These are phyloP conservation scores for Oemleria cerasiformis DNA, from an alignment of 306 rosid genomes.

Conservation along the genomic window DNA sequence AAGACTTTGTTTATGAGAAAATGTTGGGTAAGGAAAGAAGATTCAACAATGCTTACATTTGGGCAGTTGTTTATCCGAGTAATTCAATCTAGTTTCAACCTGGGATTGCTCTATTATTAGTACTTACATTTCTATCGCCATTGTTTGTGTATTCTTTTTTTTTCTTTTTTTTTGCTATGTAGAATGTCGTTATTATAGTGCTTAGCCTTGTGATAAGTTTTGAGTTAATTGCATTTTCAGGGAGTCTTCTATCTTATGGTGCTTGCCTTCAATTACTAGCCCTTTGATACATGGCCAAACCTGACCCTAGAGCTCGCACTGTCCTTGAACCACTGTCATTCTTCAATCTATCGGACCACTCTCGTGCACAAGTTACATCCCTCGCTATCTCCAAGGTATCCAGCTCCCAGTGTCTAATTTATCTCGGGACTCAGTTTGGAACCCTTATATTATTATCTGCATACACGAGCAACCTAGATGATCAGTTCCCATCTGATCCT, in stretches of 20 bases:
- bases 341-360: constrained; percentile 53
- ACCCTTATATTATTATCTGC: constrained; percentile 55
- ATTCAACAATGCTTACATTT: not conserved
- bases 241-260: not conserved
- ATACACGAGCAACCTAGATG: constrained; percentile 22
- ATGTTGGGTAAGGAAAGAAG: too few relatives aligned
- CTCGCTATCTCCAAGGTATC: constrained; percentile 48
- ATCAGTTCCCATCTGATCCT: constrained; percentile 16
- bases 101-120: not conserved
- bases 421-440: constrained; percentile 72
- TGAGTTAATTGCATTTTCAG: constrained; percentile 10
- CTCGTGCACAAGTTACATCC: constrained; percentile 54
- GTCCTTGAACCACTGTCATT: constrained; percentile 72
- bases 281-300: constrained; percentile 41
- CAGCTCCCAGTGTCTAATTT: constrained; percentile 44
- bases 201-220: constrained; percentile 5
- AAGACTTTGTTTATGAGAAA: too few relatives aligned
- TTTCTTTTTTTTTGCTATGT: not conserved
- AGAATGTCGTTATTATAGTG: not conserved
- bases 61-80: not conserved
- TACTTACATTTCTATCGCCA: not conserved
- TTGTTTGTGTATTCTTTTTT: too few relatives aligned
- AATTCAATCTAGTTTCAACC: not conserved
- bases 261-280: not conserved
- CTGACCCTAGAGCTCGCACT: constrained; percentile 51